Evolutionary conservation across 208 protist genomes (phyloP), one percentile per base, ranked within the genome.

Genomic region (Leishmania amazonensis): DNA sequence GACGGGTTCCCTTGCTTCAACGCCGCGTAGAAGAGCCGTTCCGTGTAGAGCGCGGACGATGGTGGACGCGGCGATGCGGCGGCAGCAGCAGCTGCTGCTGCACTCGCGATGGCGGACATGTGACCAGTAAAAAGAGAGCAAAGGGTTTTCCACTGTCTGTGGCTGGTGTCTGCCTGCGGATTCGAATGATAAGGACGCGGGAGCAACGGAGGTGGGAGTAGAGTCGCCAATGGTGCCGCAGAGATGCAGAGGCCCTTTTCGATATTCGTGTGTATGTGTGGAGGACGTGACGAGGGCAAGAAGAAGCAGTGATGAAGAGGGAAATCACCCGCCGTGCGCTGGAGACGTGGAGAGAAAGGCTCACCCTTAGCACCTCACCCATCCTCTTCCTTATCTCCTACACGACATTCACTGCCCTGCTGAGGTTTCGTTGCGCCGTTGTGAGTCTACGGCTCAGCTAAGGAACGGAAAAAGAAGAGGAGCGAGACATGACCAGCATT

Each of bases 1-100:
- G 91, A 93, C 24, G 86, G 80, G 42, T 88, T 93, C 65, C 86
- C 87, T 19, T 91, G 88, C 77, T 88, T 84, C 70, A 97, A 76
- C 64, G 91, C 78, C 0, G 87, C 85, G 75, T 67, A 79, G 62
- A 93, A 94, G n/a, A 97, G 78, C 11, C 89, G 82, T 73, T 97
- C 93, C 75, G 90, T 60, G 86, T 87, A 85, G 13, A 85, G 70
- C 24, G 70, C 72, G 8, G 76, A 82, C 57, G 68, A 54, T 54
- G 65, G 84, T 47, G 82, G 72, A 28, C 72, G 72, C 31, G 72
- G 72, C 13, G 72, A 76, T 54, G 72, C 72, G 49, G 49, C 53
- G 15, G 71, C 72, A 21, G 72, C 53, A 17, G 51, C 38, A 13
- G 62, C 72, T 17, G 72, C 47, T 21, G 70, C 72, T 45, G 72